Conservation (phyloP, 495 filamentous ascomycete genomes). For the Penicillium chermesinum region DNA sequence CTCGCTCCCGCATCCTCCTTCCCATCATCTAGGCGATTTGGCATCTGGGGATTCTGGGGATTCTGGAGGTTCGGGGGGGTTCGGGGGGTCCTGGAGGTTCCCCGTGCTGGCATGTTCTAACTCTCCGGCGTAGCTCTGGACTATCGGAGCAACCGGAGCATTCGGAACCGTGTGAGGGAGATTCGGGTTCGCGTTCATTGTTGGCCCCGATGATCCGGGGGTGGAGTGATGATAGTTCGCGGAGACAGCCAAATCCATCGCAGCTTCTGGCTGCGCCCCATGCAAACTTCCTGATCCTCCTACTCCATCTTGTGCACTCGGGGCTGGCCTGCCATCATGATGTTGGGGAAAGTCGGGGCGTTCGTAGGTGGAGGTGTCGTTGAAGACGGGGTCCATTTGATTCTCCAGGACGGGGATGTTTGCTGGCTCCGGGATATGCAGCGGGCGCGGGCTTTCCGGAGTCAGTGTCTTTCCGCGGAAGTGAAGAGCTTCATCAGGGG, state of each 20-base stretch:
- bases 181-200: constrained; percentile 6
- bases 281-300: constrained; percentile 20
- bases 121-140: constrained; percentile 38
- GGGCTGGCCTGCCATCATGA: constrained; percentile 17
- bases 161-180: constrained; percentile 39
- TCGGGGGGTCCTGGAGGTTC: no score
- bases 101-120: constrained; percentile 27
- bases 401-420: constrained; percentile 68
- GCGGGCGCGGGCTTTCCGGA: constrained; percentile 65
- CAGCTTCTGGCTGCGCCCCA: constrained; percentile 7
- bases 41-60: constrained; percentile 15
- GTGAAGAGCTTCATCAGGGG: constrained; percentile 58
- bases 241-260: constrained; percentile 20
- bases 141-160: constrained; percentile 48
- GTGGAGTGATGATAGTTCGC: constrained; percentile 29
- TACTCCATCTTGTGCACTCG: constrained; percentile 13
- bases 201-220: constrained; percentile 7
- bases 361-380: constrained; percentile 57
- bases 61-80: no score
- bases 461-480: constrained; percentile 64
- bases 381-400: constrained; percentile 68
- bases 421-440: constrained; percentile 64
- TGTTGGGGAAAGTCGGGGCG: constrained; percentile 17
- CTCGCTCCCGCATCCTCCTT: constrained; percentile 13
- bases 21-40: constrained; percentile 26